Percentiles rank a stretch among this genome's conserved stretches.
phyloP scores from a whole-genome alignment of 2,329 filamentous ascomycete genomes.

The Curvularia lunata region DNA sequence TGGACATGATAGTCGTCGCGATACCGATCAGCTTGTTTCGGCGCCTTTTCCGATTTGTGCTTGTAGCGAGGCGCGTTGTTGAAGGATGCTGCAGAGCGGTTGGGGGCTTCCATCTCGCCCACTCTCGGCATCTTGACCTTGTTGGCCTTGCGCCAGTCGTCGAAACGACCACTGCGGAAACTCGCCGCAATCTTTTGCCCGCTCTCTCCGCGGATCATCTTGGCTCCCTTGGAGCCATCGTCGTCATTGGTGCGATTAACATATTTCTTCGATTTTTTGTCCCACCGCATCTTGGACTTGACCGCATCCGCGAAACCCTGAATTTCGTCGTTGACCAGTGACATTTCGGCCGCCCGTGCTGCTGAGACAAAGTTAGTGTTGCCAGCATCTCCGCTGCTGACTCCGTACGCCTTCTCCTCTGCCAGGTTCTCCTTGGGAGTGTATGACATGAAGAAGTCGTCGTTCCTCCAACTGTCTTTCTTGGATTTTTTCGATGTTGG shows the following conservation, averaged over 20 bases:
- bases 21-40: constrained; percentile 91
- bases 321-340: constrained; percentile 87
- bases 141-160: constrained; percentile 88
- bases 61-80: constrained; percentile 67
- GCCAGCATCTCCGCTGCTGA: constrained; percentile 73
- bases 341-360: constrained; percentile 88
- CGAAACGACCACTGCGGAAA: constrained; percentile 93
- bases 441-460: constrained; percentile 96
- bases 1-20: constrained; percentile 87
- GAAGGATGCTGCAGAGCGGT: constrained; percentile 32
- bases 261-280: constrained; percentile 96
- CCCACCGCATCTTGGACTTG: constrained; percentile 85
- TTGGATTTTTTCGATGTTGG: constrained; percentile 40
- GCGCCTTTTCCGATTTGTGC: constrained; percentile 85
- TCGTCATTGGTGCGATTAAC: constrained; percentile 91
- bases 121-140: constrained; percentile 80
- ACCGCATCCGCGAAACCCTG: constrained; percentile 80
- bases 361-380: constrained; percentile 81
- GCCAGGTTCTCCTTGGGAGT: constrained; percentile 81
- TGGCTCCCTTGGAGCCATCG: constrained; percentile 77
- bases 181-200: constrained; percentile 94
- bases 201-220: constrained; percentile 85
- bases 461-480: constrained; percentile 72
- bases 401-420: constrained; percentile 91
- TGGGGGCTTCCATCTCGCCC: constrained; percentile 73